Percentiles rank a stretch among this genome's conserved stretches.
Conservation (phyloP, 345 rosid species). For the Lepidium didymum region DNA sequence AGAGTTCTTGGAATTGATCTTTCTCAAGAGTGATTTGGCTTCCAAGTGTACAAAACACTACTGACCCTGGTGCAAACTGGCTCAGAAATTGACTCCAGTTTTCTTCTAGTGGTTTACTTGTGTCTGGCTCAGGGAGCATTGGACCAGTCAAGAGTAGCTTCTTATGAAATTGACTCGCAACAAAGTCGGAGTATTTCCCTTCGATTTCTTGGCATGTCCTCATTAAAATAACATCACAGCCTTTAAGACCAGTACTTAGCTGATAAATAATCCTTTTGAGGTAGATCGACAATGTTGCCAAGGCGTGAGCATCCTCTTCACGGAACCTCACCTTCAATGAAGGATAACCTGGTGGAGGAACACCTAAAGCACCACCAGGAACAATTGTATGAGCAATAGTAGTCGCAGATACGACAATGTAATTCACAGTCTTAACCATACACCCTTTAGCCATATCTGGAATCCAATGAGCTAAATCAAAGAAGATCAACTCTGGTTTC, state of each 20-base stretch:
- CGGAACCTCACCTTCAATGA: not conserved
- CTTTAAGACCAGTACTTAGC: not conserved
- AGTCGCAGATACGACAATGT: not conserved
- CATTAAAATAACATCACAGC: conserved; percentile 44
- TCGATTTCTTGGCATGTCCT: conserved; percentile 69
- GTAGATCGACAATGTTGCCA: not conserved
- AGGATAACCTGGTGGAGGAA: conserved; percentile 17
- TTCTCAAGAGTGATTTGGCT: conserved; percentile 52
- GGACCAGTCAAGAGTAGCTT: conserved; percentile 60
- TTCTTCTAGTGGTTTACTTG: conserved; percentile 30
- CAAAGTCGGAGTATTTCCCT: conserved; percentile 46
- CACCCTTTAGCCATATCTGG: not conserved
- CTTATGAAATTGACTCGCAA: conserved; percentile 36
- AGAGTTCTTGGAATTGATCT: conserved; percentile 57
- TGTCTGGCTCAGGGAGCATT: conserved; percentile 35
- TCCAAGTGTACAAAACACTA: conserved; percentile 57
- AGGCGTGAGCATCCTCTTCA: not conserved
- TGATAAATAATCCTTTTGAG: conserved; percentile 1
- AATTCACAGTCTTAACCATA: not conserved
- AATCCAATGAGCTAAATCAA: conserved; percentile 23
- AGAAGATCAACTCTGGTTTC: conserved; percentile 22
- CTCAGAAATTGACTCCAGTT: conserved; percentile 47
- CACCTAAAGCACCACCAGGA: not conserved
- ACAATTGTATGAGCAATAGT: not conserved
- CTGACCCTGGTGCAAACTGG: conserved; percentile 34